phyloP scores from a whole-genome alignment of 176 grass and related monocot genomes.

The Puya raimondii region DNA sequence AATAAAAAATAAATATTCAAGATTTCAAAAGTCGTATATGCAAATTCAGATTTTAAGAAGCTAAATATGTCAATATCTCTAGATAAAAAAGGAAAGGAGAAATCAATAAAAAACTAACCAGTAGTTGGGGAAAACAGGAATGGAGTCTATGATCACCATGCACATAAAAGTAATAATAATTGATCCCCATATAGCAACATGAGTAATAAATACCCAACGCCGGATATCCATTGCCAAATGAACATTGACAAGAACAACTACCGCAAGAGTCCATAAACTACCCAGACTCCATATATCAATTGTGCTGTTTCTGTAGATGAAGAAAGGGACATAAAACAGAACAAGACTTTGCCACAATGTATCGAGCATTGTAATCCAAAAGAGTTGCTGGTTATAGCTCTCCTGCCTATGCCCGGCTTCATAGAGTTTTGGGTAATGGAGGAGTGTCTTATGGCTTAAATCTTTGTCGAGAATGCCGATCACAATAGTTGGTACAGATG shows the following conservation, averaged over 20 bases:
- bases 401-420: constrained; percentile 84
- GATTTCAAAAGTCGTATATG: too few species aligned
- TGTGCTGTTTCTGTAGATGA: constrained; percentile 78
- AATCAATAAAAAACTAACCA: constrained; percentile 48
- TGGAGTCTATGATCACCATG: constrained; percentile 98
- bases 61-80: background rate
- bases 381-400: constrained; percentile 86
- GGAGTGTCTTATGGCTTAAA: constrained; percentile 90
- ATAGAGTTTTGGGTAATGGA: constrained; percentile 90
- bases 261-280: constrained; percentile 92
- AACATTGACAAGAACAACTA: constrained; percentile 96
- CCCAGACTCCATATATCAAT: constrained; percentile 99
- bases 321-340: constrained; percentile 92
- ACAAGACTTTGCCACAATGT: constrained; percentile 99
- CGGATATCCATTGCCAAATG: constrained; percentile 96
- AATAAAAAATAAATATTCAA: too few species aligned
- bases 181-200: constrained; percentile 89
- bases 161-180: constrained; percentile 92
- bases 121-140: constrained; percentile 86
- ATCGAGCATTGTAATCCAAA: constrained; percentile 99
- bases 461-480: constrained; percentile 96
- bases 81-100: constrained; percentile 3
- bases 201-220: constrained; percentile 89
- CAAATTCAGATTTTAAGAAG: too few species aligned
- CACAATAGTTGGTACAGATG: constrained; percentile 83